Percentiles rank a stretch among this genome's conserved stretches.
These are phyloP conservation scores for Ophiostoma sp. DNA, from an alignment of 2,329 filamentous ascomycete genomes.

Conservation along the genomic window DNA sequence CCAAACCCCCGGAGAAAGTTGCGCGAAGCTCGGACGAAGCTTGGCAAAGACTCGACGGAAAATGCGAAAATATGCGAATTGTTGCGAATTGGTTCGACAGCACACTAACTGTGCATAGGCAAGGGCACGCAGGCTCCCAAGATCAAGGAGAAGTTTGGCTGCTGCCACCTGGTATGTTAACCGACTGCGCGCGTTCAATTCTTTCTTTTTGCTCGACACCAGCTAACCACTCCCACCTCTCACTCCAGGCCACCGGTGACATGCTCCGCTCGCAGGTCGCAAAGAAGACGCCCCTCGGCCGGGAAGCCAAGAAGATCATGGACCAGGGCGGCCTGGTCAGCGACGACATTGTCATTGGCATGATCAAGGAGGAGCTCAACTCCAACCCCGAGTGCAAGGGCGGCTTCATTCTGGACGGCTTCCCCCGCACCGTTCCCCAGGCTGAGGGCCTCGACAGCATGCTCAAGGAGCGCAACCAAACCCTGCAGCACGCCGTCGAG, in stretches of 20 bases:
- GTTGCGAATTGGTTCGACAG: slow-evolving; percentile 24
- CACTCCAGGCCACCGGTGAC: slow-evolving; percentile 82
- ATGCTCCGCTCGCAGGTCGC: slow-evolving; percentile 98
- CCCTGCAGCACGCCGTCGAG: slow-evolving; percentile 92
- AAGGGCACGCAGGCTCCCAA: slow-evolving; percentile 98
- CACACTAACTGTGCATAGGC: slow-evolving; percentile 54
- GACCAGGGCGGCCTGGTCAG: slow-evolving; percentile 95
- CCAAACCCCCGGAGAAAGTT: background rate
- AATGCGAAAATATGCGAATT: slow-evolving; percentile 28
- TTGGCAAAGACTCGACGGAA: slow-evolving; percentile 6
- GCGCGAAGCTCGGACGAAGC: slow-evolving; percentile 5
- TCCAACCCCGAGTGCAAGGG: slow-evolving; percentile 94
- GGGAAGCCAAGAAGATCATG: slow-evolving; percentile 99
- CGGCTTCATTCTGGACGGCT: slow-evolving; percentile 98
- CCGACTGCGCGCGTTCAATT: slow-evolving; percentile 23
- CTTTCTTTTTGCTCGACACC: background rate
- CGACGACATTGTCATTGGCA: slow-evolving; percentile 98
- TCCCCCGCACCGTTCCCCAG: slow-evolving; percentile 94
- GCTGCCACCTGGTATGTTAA: slow-evolving; percentile 84
- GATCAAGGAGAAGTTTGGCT: slow-evolving; percentile 97
- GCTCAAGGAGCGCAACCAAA: slow-evolving; percentile 75
- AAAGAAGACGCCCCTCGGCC: slow-evolving; percentile 91
- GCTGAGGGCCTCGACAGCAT: slow-evolving; percentile 93
- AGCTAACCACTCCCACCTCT: slow-evolving; percentile 12
- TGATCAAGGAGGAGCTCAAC: slow-evolving; percentile 98